These are phyloP conservation scores for Wickerhamomyces bovis DNA, from an alignment of 805 yeast genomes.

Conservation along the genomic window DNA sequence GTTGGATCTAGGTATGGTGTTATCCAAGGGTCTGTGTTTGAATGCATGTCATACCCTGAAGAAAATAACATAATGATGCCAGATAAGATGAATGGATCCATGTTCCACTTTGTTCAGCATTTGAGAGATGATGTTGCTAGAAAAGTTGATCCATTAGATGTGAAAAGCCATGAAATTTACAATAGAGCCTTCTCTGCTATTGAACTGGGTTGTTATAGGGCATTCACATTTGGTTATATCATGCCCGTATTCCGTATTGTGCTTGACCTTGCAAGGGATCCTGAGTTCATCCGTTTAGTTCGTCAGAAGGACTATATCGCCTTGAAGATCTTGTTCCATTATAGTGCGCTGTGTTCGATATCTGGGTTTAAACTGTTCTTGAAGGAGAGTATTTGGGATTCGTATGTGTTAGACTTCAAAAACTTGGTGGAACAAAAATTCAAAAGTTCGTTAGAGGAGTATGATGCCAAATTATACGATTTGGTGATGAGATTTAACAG, in stretches of 20 bases:
- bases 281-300: constrained; percentile 8
- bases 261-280: constrained; percentile 5
- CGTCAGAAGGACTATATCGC: constrained; percentile 14
- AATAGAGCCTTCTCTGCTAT: constrained; percentile 9
- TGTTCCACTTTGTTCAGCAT: constrained; percentile 14
- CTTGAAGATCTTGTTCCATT: constrained; percentile 18
- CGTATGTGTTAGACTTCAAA: constrained; percentile 12
- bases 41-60: constrained; percentile 9
- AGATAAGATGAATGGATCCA: not conserved
- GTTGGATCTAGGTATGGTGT: constrained; percentile 2
- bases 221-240: constrained; percentile 15
- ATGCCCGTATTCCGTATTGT: constrained; percentile 15
- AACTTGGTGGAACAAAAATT: constrained; percentile 1
- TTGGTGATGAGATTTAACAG: not conserved
- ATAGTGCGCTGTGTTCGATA: constrained; percentile 16
- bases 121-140: constrained; percentile 10
- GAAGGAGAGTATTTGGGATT: constrained; percentile 17
- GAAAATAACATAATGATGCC: constrained; percentile 10
- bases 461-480: constrained; percentile 11
- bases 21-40: constrained; percentile 9
- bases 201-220: constrained; percentile 16
- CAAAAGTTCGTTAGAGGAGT: constrained; percentile 12
- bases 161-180: constrained; percentile 2
- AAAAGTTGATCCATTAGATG: constrained; percentile 1
- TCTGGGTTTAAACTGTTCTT: constrained; percentile 17